A percentile compares a stretch with the other conserved stretches of the same genome.
Conservation (phyloP, 768 basidiomycete genomes). For the Calocera viscosa region DNA sequence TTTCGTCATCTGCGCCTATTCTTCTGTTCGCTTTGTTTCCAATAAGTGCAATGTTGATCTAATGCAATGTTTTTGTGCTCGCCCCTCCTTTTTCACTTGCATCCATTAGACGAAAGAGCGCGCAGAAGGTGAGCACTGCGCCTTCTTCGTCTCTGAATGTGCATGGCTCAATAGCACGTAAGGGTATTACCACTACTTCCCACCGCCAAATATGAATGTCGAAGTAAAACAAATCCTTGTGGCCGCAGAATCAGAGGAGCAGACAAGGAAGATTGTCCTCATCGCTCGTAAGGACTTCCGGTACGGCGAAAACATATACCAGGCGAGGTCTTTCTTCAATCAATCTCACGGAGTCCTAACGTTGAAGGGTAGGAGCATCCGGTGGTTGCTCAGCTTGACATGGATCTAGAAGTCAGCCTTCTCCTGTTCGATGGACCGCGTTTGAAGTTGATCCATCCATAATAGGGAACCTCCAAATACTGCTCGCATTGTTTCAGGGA, state of each 20-base stretch:
- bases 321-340: conserved; percentile 31
- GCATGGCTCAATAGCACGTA: conserved; percentile 5
- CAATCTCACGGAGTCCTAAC: background rate
- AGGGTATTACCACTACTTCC: conserved; percentile 68
- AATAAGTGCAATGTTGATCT: conserved; percentile 9
- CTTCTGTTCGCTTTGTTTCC: conserved; percentile 4
- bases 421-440: too few species aligned
- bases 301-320: conserved; percentile 65
- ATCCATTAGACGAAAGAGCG: conserved; percentile 46
- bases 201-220: conserved; percentile 59
- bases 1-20: conserved; percentile 9
- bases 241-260: conserved; percentile 9
- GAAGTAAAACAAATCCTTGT: conserved; percentile 32
- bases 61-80: conserved; percentile 15
- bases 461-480: conserved; percentile 45
- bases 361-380: conserved; percentile 52
- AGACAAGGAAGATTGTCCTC: conserved; percentile 34
- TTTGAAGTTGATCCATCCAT: too few species aligned
- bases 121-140: conserved; percentile 55
- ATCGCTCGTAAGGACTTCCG: conserved; percentile 55
- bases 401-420: conserved; percentile 36
- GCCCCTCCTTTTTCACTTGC: conserved; percentile 10
- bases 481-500: conserved; percentile 62
- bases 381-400: conserved; percentile 55
- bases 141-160: conserved; percentile 3